A percentile compares a stretch with the other conserved stretches of the same genome.
These are phyloP conservation scores for Trichoderma orchidacearum DNA, from an alignment of 495 filamentous ascomycete species.

Conservation along the genomic window DNA sequence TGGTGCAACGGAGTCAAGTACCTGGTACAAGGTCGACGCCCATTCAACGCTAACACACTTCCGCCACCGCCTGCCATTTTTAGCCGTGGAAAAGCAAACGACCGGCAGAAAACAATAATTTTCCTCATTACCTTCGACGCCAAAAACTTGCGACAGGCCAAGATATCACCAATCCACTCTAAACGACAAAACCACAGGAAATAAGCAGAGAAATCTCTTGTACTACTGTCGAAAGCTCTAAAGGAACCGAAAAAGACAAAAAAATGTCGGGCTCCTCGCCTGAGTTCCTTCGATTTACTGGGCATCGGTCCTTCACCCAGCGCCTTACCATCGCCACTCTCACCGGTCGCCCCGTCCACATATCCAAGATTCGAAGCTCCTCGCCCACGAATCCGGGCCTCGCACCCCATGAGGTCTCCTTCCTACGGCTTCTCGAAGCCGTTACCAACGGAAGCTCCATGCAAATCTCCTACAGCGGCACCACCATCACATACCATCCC, in stretches of 20 bases:
- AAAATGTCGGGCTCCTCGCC: conserved; percentile 28
- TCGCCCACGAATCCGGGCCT: conserved; percentile 79
- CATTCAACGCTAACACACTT: not conserved
- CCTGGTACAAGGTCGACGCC: too few relatives aligned
- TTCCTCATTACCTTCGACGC: not conserved
- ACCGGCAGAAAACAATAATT: conserved; percentile 1
- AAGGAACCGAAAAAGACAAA: not conserved
- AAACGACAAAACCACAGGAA: not conserved
- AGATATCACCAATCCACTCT: not conserved
- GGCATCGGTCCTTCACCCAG: conserved; percentile 67
- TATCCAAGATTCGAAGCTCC: conserved; percentile 81
- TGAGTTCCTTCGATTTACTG: conserved; percentile 53
- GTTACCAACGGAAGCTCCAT: conserved; percentile 91
- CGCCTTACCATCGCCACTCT: conserved; percentile 85
- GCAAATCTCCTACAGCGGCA: conserved; percentile 92
- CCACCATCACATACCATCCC: conserved; percentile 77
- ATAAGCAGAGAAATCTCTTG: not conserved
- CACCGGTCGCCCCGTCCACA: conserved; percentile 75
- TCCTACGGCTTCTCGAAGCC: conserved; percentile 85
- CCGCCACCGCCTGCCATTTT: not conserved
- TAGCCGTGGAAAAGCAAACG: not conserved
- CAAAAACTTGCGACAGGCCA: not conserved
- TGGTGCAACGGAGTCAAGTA: too few relatives aligned
- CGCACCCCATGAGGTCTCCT: conserved; percentile 81
- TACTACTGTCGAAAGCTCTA: too few relatives aligned